A percentile compares a stretch with the other conserved stretches of the same genome.
These are phyloP conservation scores for Candida nonsorbophila DNA, from an alignment of 805 yeast species.

Conservation along the genomic window DNA sequence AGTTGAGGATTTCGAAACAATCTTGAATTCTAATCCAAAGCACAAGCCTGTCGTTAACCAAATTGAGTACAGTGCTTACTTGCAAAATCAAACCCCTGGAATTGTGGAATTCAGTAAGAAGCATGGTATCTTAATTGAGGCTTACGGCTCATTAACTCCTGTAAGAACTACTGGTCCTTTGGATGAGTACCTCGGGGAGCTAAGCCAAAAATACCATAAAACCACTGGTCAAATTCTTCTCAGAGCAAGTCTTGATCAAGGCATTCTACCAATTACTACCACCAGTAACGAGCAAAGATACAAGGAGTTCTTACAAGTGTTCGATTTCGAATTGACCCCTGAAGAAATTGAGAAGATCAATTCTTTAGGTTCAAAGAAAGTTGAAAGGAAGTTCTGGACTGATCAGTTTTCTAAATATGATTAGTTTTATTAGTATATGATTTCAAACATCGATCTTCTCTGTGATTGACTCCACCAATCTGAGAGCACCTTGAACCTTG, in stretches of 20 bases:
- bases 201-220: slow-evolving; percentile 50
- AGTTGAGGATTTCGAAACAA: slow-evolving; percentile 36
- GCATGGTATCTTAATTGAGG: slow-evolving; percentile 49
- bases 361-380: slow-evolving; percentile 14
- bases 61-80: slow-evolving; percentile 61
- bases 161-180: slow-evolving; percentile 23
- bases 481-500: too few relatives aligned
- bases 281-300: slow-evolving; percentile 44
- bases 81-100: slow-evolving; percentile 59
- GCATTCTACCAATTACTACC: slow-evolving; percentile 69
- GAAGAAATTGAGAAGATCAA: slow-evolving; percentile 38
- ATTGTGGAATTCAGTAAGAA: slow-evolving; percentile 43
- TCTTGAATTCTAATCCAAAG: slow-evolving; percentile 34
- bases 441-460: neutral
- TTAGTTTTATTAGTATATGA: neutral
- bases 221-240: slow-evolving; percentile 56
- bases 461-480: neutral
- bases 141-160: slow-evolving; percentile 66
- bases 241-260: slow-evolving; percentile 60
- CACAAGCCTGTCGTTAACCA: slow-evolving; percentile 56
- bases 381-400: slow-evolving; percentile 22
- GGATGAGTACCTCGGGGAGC: slow-evolving; percentile 20
- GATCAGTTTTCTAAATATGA: slow-evolving; percentile 10
- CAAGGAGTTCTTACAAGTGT: slow-evolving; percentile 26
- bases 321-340: slow-evolving; percentile 37